A percentile compares a stretch with the other conserved stretches of the same genome.
These are phyloP conservation scores for Trypanosoma melophagium DNA, from an alignment of 208 protist genomes.

Conservation along the genomic window DNA sequence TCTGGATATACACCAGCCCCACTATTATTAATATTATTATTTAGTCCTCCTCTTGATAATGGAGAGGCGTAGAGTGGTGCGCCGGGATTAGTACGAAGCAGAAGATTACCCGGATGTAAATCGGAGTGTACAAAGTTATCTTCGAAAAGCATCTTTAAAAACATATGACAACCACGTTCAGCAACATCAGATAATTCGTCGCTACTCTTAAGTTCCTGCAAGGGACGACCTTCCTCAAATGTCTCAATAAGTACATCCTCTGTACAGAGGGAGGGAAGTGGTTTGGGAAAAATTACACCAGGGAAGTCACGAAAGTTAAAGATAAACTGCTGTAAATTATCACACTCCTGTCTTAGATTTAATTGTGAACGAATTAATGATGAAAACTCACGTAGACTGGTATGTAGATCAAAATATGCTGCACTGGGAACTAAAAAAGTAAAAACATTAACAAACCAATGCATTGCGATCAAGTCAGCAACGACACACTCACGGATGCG, in stretches of 20 bases:
- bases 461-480: slow-evolving; percentile 78
- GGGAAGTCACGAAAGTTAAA: slow-evolving; percentile 78
- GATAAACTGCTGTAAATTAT: slow-evolving; percentile 83
- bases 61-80: slow-evolving; percentile 1
- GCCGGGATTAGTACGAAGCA: slow-evolving; percentile 62
- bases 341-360: slow-evolving; percentile 78
- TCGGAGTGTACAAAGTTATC: slow-evolving; percentile 95
- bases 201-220: slow-evolving; percentile 52
- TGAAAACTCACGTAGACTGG: slow-evolving; percentile 78
- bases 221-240: slow-evolving; percentile 78
- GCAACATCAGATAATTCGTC: slow-evolving; percentile 67
- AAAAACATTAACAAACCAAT: slow-evolving; percentile 44
- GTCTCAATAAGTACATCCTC: slow-evolving; percentile 86
- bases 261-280: slow-evolving; percentile 58
- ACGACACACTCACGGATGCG: slow-evolving; percentile 63
- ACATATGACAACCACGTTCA: slow-evolving; percentile 87
- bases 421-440: slow-evolving; percentile 57
- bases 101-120: slow-evolving; percentile 92
- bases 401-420: slow-evolving; percentile 62
- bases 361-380: slow-evolving; percentile 83
- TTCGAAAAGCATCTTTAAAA: slow-evolving; percentile 94
- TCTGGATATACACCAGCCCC: slow-evolving; percentile 42
- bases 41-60: neutral
- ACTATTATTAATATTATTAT: slow-evolving; percentile 21
- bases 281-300: slow-evolving; percentile 82